Percentiles rank a stretch among this genome's conserved stretches.
phyloP scores from a whole-genome alignment of 2,329 filamentous ascomycete species.

The Graphilbum sp. region DNA sequence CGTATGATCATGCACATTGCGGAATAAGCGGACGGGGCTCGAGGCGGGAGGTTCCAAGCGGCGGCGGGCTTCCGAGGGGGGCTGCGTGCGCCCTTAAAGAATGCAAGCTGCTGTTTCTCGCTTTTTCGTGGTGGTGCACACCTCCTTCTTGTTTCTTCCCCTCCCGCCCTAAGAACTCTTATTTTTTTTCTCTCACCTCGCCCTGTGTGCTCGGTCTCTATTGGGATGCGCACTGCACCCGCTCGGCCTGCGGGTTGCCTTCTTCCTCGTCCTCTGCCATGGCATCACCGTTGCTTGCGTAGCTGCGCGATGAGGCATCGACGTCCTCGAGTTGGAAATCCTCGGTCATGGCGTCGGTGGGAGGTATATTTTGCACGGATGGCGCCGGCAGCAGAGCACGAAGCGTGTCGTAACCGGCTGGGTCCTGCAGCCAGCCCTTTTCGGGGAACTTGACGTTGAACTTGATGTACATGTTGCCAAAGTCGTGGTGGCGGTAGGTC shows the following conservation, averaged over 20 bases:
- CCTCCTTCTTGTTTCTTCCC: no score
- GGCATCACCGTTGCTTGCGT: constrained; percentile 26
- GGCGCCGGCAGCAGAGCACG: constrained; percentile 71
- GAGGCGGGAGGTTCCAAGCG: no score
- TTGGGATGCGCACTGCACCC: constrained; percentile 77
- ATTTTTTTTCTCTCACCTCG: background rate
- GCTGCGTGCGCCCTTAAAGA: no score
- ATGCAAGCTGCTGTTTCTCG: no score
- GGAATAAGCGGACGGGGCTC: no score
- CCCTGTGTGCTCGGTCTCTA: constrained; percentile 23
- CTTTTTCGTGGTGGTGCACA: no score
- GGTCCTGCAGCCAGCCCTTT: constrained; percentile 49
- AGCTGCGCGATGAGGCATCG: constrained; percentile 53
- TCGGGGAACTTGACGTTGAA: constrained; percentile 96
- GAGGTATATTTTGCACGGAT: constrained; percentile 45
- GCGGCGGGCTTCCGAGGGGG: no score
- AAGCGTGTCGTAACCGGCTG: constrained; percentile 59
- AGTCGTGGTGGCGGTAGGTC: constrained; percentile 84
- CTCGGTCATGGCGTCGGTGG: constrained; percentile 79
- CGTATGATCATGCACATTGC: no score
- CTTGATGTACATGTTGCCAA: constrained; percentile 90
- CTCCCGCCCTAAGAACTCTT: no score
- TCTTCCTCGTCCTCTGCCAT: constrained; percentile 70
- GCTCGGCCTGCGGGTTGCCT: constrained; percentile 56
- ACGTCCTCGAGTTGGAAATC: constrained; percentile 75